Evolutionary conservation across 768 basidiomycete species (phyloP).

Genomic region (Kwoniella bestiolae): DNA sequence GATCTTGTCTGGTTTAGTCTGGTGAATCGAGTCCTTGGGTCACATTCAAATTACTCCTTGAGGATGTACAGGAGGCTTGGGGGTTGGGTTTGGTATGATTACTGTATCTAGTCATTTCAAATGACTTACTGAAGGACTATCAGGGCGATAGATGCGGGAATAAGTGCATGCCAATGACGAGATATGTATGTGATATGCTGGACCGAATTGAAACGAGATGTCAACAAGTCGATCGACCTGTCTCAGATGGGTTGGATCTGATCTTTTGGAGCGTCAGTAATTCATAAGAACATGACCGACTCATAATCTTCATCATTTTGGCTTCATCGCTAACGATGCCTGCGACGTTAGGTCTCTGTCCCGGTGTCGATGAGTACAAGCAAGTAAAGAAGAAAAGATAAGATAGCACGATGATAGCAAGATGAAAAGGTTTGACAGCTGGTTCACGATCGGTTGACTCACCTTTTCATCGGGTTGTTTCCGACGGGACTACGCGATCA

Average conservation of each 20-base stretch:
- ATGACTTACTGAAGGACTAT: no score
- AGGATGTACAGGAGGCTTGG: background rate
- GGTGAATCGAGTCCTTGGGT: background rate
- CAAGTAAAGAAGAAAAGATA: no score
- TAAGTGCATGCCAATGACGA: no score
- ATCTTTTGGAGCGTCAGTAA: background rate
- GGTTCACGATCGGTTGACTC: background rate
- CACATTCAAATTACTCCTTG: background rate
- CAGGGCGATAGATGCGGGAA: no score
- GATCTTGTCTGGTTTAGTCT: conserved; percentile 11
- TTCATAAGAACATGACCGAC: no score
- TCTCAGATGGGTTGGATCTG: background rate
- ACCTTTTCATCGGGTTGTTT: background rate
- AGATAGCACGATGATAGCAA: background rate
- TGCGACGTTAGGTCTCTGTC: no score
- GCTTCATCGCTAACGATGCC: no score
- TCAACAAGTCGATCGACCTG: background rate
- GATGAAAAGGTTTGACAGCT: no score
- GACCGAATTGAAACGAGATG: background rate
- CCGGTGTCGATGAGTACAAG: no score
- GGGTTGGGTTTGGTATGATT: no score
- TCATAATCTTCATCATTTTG: no score
- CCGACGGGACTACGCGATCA: background rate
- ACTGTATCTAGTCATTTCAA: no score
- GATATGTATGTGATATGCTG: background rate